Conservation (phyloP, 208 protist species). For the Wallacemonas collosoma region DNA sequence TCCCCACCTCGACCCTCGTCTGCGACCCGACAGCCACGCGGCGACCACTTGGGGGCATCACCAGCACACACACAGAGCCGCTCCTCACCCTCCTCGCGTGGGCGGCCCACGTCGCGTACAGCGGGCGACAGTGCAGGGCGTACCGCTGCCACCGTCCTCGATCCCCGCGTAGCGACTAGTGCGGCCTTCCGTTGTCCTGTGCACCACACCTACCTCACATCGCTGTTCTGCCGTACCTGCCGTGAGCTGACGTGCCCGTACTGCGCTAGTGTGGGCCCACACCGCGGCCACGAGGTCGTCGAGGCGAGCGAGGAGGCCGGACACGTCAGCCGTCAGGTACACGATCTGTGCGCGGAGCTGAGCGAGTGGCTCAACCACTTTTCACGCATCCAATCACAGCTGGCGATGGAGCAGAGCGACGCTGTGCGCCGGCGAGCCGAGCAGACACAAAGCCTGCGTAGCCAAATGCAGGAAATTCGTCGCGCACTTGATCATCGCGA, state of each 20-base stretch:
- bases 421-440: conserved; percentile 26
- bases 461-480: conserved; percentile 36
- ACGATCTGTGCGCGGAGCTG: conserved; percentile 50
- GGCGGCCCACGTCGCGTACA: no score
- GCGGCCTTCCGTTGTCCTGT: conserved; percentile 37
- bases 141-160: neutral
- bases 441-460: conserved; percentile 25
- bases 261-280: conserved; percentile 65
- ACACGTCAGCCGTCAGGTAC: conserved; percentile 29
- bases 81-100: no score
- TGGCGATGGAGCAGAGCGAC: conserved; percentile 36
- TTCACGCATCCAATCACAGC: conserved; percentile 31
- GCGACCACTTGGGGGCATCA: no score
- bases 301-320: conserved; percentile 34
- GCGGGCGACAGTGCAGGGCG: no score
- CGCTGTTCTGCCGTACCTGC: conserved; percentile 60
- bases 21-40: no score
- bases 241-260: conserved; percentile 62
- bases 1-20: no score
- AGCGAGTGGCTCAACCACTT: conserved; percentile 48
- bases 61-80: no score
- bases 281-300: conserved; percentile 52
- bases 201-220: conserved; percentile 42
- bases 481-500: conserved; percentile 35
- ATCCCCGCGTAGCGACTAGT: neutral